These are phyloP conservation scores for Prunus armeniaca DNA, from an alignment of 306 rosid genomes.

Conservation along the genomic window DNA sequence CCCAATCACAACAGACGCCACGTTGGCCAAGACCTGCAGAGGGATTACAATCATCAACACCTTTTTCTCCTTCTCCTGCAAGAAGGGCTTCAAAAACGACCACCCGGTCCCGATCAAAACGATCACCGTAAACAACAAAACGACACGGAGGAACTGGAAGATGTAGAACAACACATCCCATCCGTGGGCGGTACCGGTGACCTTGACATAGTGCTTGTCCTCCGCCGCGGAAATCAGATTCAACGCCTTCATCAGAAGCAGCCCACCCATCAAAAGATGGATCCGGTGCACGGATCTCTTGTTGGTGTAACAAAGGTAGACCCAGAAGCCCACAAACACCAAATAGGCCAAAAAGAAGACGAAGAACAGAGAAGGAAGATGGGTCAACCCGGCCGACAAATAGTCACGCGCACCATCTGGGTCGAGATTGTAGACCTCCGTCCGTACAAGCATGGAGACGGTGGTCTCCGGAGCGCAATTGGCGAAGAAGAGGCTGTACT, in stretches of 20 bases:
- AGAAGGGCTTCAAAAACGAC: slow-evolving; percentile 80
- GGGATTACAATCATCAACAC: slow-evolving; percentile 87
- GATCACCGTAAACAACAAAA: slow-evolving; percentile 72
- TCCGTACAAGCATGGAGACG: slow-evolving; percentile 69
- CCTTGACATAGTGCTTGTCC: slow-evolving; percentile 80
- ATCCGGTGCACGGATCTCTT: slow-evolving; percentile 66
- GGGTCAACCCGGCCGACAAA: slow-evolving; percentile 84
- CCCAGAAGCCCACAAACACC: slow-evolving; percentile 59
- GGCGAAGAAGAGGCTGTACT: slow-evolving; percentile 74
- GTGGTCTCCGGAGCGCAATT: slow-evolving; percentile 65
- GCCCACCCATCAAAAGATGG: slow-evolving; percentile 68
- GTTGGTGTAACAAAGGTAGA: slow-evolving; percentile 38
- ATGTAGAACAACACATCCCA: slow-evolving; percentile 93
- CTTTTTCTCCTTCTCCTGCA: slow-evolving; percentile 85
- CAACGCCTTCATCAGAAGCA: slow-evolving; percentile 66
- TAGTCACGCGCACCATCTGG: slow-evolving; percentile 47
- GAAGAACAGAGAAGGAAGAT: slow-evolving; percentile 60
- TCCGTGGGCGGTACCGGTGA: slow-evolving; percentile 84
- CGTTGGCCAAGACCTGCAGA: slow-evolving; percentile 82
- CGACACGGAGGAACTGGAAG: slow-evolving; percentile 80
- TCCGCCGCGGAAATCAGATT: slow-evolving; percentile 79
- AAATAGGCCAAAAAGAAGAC: slow-evolving; percentile 52
- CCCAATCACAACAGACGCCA: slow-evolving; percentile 84
- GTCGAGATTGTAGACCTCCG: slow-evolving; percentile 67
- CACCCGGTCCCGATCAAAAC: slow-evolving; percentile 86